Conservation (phyloP, 2,329 filamentous ascomycete species). For the Aureobasidium pullulans region DNA sequence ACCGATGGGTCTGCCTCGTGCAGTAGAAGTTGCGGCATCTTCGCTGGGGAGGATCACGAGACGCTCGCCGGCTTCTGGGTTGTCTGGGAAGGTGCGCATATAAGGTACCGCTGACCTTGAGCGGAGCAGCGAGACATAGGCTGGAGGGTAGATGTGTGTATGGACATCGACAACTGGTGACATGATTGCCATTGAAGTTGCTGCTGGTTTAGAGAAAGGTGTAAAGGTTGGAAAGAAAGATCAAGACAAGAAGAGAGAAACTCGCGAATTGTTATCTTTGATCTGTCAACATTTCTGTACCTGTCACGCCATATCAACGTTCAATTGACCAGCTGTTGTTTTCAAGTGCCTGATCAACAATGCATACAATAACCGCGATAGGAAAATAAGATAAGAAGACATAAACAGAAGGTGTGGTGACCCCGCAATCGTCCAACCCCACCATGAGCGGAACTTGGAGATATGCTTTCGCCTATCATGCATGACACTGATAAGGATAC, state of each 20-base stretch:
- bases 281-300: too few species aligned
- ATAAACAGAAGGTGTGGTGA: background rate
- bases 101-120: slow-evolving; percentile 58
- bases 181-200: slow-evolving; percentile 16
- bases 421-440: slow-evolving; percentile 8
- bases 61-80: slow-evolving; percentile 49
- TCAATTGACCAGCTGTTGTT: background rate
- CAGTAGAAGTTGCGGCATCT: slow-evolving; percentile 24
- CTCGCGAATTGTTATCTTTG: background rate
- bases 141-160: slow-evolving; percentile 56
- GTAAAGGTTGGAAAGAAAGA: too few species aligned
- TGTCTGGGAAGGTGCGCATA: slow-evolving; percentile 53
- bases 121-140: slow-evolving; percentile 51
- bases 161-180: slow-evolving; percentile 49
- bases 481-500: background rate
- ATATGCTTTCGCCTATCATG: slow-evolving; percentile 8
- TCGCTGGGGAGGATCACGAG: slow-evolving; percentile 59
- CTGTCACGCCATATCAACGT: background rate
- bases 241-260: background rate
- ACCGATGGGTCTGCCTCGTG: slow-evolving; percentile 72
- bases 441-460: background rate
- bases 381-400: background rate
- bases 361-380: background rate
- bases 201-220: background rate
- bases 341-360: background rate